These are phyloP conservation scores for Ormosia semicastrata DNA, from an alignment of 306 rosid species.

Conservation along the genomic window DNA sequence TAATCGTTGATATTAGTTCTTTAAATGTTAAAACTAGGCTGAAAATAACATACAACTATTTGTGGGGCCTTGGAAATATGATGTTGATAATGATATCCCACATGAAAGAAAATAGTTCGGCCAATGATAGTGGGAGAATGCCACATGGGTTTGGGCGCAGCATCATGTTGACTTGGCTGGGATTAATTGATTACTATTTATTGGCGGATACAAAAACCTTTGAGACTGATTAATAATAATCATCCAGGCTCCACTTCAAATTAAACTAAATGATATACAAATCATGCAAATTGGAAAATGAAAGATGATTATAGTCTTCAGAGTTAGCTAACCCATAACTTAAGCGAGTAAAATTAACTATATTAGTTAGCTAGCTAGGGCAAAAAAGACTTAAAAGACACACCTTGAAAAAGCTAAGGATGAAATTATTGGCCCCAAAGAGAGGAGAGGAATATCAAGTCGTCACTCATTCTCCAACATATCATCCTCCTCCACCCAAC, in stretches of 20 bases:
- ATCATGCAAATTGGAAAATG: constrained; percentile 21
- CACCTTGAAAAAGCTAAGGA: constrained; percentile 6
- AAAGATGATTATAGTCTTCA: too few relatives aligned
- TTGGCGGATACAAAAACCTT: constrained; percentile 31
- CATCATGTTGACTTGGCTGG: constrained; percentile 30
- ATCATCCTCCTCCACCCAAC: constrained; percentile 63
- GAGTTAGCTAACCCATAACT: constrained; percentile 38
- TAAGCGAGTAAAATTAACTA: constrained; percentile 42
- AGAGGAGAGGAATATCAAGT: constrained; percentile 66
- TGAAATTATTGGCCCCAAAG: constrained; percentile 58
- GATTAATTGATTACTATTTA: not conserved
- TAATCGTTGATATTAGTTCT: constrained; percentile 26
- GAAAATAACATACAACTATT: constrained; percentile 25
- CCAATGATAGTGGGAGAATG: constrained; percentile 11
- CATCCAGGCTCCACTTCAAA: constrained; percentile 17
- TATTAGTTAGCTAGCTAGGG: constrained; percentile 22
- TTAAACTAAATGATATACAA: not conserved
- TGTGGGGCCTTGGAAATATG: constrained; percentile 9
- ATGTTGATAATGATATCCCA: constrained; percentile 24
- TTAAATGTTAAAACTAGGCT: not conserved
- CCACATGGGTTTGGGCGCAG: constrained; percentile 31
- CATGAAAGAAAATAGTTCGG: constrained; percentile 16
- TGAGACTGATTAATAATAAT: not conserved
- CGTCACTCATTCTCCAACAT: constrained; percentile 99
- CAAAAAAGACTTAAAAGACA: constrained; percentile 20